Evolutionary conservation across 306 rosid species (phyloP).

Genomic region (Acmispon strigosus): DNA sequence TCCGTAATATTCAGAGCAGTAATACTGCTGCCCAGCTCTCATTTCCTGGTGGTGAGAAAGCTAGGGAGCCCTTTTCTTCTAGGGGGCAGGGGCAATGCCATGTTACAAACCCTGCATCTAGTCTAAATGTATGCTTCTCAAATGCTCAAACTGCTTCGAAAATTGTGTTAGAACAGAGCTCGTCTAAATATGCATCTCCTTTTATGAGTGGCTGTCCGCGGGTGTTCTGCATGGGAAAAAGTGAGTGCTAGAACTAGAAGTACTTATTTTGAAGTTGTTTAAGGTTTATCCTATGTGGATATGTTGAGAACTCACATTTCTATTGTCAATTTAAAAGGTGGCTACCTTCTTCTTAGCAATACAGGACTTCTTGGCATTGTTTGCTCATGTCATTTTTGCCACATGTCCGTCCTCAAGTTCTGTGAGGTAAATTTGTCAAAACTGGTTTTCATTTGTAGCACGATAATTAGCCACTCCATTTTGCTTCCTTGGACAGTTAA

Average conservation of each 20-base stretch:
- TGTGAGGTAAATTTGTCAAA: constrained; percentile 46
- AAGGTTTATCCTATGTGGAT: neutral
- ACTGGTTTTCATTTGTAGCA: neutral
- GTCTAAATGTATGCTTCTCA: neutral
- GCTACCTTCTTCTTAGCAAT: constrained; percentile 36
- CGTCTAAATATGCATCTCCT: constrained; percentile 9
- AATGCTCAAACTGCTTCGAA: constrained; percentile 13
- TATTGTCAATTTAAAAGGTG: constrained; percentile 27
- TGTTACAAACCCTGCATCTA: neutral
- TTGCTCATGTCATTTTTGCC: constrained; percentile 57
- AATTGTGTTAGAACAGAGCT: neutral
- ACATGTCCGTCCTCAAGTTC: constrained; percentile 66
- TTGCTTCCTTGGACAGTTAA: neutral
- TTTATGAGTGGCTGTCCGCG: constrained; percentile 28
- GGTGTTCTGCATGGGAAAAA: constrained; percentile 36
- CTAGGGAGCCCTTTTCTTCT: constrained; percentile 13
- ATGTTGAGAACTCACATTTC: constrained; percentile 17
- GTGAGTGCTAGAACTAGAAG: constrained; percentile 18
- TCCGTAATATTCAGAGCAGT: constrained; percentile 9
- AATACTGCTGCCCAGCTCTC: neutral
- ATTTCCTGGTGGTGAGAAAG: constrained; percentile 3
- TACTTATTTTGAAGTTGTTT: neutral
- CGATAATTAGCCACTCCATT: neutral
- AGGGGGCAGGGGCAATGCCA: constrained; percentile 8
- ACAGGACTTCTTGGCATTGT: constrained; percentile 52